Percentiles rank a stretch among this genome's conserved stretches.
phyloP scores from a whole-genome alignment of 2,329 filamentous ascomycete genomes.

The Botrytis medusae region DNA sequence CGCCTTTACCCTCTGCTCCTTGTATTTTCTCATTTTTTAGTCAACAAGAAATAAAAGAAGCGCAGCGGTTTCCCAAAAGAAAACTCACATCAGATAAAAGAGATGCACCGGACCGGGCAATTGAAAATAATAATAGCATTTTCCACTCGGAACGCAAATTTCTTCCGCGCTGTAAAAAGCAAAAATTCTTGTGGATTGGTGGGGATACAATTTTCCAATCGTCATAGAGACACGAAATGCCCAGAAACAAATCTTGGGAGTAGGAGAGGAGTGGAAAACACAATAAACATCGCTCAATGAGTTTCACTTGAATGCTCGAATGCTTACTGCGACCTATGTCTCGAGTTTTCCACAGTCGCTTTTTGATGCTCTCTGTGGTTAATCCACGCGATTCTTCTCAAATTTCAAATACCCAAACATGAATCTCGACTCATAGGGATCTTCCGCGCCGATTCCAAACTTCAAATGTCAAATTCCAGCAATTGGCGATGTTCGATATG shows the following conservation, averaged over 20 bases:
- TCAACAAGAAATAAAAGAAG: neutral
- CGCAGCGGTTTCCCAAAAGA: neutral
- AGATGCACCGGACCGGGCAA: neutral
- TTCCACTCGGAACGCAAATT: neutral
- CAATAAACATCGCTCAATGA: neutral
- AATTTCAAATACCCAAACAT: neutral
- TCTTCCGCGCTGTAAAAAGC: neutral
- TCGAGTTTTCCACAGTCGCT: neutral
- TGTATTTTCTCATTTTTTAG: neutral
- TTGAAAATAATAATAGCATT: neutral
- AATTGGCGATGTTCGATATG: neutral
- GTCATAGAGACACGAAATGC: neutral
- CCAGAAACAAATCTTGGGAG: neutral
- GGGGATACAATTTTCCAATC: neutral
- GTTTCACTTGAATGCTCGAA: neutral
- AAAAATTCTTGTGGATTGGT: neutral
- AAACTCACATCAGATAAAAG: neutral
- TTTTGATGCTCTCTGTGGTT: neutral
- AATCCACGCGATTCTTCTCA: no score
- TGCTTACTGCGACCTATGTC: neutral
- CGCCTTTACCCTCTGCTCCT: no score
- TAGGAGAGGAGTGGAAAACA: neutral
- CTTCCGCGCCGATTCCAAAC: neutral
- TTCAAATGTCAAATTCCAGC: neutral
- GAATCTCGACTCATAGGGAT: neutral